Percentiles rank a stretch among this genome's conserved stretches.
Evolutionary conservation across 257 asterid species (phyloP).

Genomic region (Leonotis leonurus): DNA sequence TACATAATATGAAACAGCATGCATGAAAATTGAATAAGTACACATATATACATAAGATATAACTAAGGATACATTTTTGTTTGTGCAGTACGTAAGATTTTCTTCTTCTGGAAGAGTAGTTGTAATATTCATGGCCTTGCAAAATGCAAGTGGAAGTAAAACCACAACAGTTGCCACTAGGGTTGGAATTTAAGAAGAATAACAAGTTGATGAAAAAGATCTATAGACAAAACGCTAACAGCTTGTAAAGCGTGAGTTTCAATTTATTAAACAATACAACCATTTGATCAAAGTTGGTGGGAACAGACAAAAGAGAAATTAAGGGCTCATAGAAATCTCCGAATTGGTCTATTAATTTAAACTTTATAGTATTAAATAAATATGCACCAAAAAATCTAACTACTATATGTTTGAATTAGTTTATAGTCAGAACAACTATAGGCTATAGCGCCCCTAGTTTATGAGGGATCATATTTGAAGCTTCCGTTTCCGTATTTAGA

Average conservation of each 20-base stretch:
- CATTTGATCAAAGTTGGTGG: conserved; percentile 41
- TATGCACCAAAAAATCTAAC: neutral
- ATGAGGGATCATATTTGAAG: neutral
- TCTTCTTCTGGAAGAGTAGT: neutral
- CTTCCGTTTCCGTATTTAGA: neutral
- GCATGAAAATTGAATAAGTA: neutral
- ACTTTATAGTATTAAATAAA: neutral
- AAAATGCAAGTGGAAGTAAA: conserved; percentile 25
- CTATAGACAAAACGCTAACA: neutral
- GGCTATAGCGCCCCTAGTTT: conserved; percentile 15
- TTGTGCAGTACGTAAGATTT: neutral
- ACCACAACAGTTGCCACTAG: neutral
- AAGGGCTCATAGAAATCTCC: conserved; percentile 17
- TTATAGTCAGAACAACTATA: conserved; percentile 5
- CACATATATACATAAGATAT: neutral
- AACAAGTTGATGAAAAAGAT: conserved; percentile 9
- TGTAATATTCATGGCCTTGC: conserved; percentile 10
- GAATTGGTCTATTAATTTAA: conserved; percentile 7
- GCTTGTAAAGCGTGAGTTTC: conserved; percentile 10
- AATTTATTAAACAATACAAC: conserved; percentile 1
- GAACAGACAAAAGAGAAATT: conserved; percentile 13
- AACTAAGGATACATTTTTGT: neutral
- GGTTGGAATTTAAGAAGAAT: conserved; percentile 21
- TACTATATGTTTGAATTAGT: neutral
- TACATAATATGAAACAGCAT: neutral